Conservation (phyloP, 2,329 filamentous ascomycete genomes). For the Fusarium algeriense region DNA sequence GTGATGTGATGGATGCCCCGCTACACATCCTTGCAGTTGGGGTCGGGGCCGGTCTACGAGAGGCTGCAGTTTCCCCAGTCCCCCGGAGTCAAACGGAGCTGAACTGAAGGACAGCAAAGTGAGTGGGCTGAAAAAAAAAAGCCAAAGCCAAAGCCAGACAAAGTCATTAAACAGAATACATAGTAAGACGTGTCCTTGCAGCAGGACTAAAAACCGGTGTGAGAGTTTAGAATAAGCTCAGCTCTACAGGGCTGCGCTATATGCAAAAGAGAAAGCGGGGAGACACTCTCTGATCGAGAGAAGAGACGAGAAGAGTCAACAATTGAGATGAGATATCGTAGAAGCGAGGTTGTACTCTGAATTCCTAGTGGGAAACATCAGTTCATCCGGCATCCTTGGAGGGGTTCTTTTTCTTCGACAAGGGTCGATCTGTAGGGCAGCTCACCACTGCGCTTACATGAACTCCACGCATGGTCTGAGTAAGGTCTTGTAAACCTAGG, state of each 20-base stretch:
- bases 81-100: constrained; percentile 43
- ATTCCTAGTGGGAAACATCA: constrained; percentile 31
- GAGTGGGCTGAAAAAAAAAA: constrained; percentile 21
- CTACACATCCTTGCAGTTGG: constrained; percentile 24
- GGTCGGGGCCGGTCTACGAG: not conserved
- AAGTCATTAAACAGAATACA: not conserved
- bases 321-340: not conserved
- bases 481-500: constrained; percentile 19
- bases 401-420: constrained; percentile 12
- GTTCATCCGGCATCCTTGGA: constrained; percentile 23
- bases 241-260: constrained; percentile 35
- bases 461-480: constrained; percentile 45
- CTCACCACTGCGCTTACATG: constrained; percentile 38
- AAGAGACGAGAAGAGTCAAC: constrained; percentile 18
- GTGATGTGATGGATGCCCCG: constrained; percentile 8
- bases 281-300: constrained; percentile 9
- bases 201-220: constrained; percentile 23
- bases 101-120: constrained; percentile 30
- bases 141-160: not conserved
- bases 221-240: constrained; percentile 25
- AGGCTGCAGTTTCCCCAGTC: constrained; percentile 34
- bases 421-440: constrained; percentile 4
- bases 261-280: constrained; percentile 14
- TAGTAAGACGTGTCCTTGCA: constrained; percentile 23
- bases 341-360: constrained; percentile 22